Conservation (phyloP, 805 yeast species). For the Saturnispora ahearnii region DNA sequence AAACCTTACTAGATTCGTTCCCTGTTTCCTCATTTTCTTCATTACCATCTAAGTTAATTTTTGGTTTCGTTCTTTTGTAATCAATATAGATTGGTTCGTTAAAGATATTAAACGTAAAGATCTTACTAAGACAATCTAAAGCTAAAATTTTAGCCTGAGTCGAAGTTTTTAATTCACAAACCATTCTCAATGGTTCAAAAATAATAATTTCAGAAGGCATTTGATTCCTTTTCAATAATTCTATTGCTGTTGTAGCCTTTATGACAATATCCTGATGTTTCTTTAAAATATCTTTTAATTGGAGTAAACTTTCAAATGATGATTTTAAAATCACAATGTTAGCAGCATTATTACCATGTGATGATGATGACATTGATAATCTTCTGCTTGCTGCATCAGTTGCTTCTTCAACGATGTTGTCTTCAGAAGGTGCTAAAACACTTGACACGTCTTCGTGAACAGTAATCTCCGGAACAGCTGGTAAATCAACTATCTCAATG, state of each 20-base stretch:
- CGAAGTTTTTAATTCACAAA: constrained; percentile 47
- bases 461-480: neutral
- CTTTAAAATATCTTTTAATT: constrained; percentile 29
- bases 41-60: constrained; percentile 19
- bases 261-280: constrained; percentile 35
- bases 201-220: constrained; percentile 43
- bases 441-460: neutral
- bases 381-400: neutral
- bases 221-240: constrained; percentile 31
- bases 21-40: constrained; percentile 37
- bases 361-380: constrained; percentile 3
- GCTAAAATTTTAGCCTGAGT: constrained; percentile 63
- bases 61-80: constrained; percentile 16
- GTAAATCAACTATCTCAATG: neutral
- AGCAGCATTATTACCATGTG: constrained; percentile 16
- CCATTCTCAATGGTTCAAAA: constrained; percentile 68
- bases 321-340: constrained; percentile 27
- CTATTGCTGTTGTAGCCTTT: constrained; percentile 34
- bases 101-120: constrained; percentile 78
- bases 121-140: constrained; percentile 77
- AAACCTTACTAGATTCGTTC: constrained; percentile 30
- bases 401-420: neutral
- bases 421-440: neutral
- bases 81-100: constrained; percentile 45
- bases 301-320: constrained; percentile 25